Conservation (phyloP, 148 eudicot genomes). For the Linanthus parryae region DNA sequence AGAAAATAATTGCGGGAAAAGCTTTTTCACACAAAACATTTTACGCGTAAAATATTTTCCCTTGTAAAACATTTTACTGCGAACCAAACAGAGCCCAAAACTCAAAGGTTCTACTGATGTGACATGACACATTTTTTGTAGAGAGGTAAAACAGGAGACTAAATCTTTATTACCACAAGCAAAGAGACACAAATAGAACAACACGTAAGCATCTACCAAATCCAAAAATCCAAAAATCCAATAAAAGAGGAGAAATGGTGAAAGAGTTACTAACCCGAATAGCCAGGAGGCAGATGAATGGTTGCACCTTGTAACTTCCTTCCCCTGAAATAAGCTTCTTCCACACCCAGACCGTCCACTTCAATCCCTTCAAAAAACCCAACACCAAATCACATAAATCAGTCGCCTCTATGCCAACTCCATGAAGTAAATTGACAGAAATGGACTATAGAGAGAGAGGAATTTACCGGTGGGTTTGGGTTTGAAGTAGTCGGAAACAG, state of each 20-base stretch:
- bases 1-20: too few relatives aligned
- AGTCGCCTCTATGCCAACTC: background rate
- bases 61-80: too few relatives aligned
- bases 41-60: too few relatives aligned
- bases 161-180: background rate
- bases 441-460: background rate
- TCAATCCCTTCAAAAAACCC: slow-evolving; percentile 38
- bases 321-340: slow-evolving; percentile 90
- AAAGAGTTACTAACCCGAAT: slow-evolving; percentile 59
- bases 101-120: background rate
- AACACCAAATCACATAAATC: background rate
- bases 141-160: background rate
- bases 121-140: too few relatives aligned
- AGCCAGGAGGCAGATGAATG: slow-evolving; percentile 53
- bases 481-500: slow-evolving; percentile 75
- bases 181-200: background rate
- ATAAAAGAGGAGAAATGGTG: background rate
- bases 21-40: too few relatives aligned
- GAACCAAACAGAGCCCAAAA: too few relatives aligned
- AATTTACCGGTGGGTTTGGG: slow-evolving; percentile 62
- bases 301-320: slow-evolving; percentile 82
- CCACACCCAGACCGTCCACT: slow-evolving; percentile 56
- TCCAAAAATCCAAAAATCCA: background rate
- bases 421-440: background rate
- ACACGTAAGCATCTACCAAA: background rate